These are phyloP conservation scores for Chalciporus piperatus DNA, from an alignment of 768 basidiomycete genomes.

Conservation along the genomic window DNA sequence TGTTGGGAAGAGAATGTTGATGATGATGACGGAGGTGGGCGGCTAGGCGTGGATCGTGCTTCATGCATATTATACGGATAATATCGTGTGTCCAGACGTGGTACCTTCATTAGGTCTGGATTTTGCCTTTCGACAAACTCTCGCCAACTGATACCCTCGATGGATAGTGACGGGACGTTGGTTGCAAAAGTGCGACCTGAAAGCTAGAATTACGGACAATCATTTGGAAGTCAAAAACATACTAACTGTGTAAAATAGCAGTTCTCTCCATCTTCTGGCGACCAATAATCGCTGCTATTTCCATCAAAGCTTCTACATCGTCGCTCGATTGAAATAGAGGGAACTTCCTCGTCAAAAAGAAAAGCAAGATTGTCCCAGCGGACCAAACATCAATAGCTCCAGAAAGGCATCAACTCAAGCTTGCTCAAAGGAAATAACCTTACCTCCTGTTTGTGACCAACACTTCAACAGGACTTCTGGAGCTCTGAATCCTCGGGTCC, in stretches of 20 bases:
- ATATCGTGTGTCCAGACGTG: constrained; percentile 46
- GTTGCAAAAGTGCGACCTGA: constrained; percentile 85
- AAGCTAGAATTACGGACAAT: constrained; percentile 4
- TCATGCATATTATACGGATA: constrained; percentile 47
- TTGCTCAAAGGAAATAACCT: constrained; percentile 23
- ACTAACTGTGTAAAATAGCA: constrained; percentile 86
- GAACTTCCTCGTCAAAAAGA: constrained; percentile 90
- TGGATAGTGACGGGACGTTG: constrained; percentile 79
- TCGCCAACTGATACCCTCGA: constrained; percentile 65
- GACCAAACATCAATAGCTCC: constrained; percentile 97
- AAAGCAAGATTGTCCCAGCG: constrained; percentile 86
- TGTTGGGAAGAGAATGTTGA: constrained; percentile 27
- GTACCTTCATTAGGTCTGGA: constrained; percentile 58
- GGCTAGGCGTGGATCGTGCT: constrained; percentile 25
- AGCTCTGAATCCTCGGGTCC: constrained; percentile 94
- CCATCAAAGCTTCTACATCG: constrained; percentile 94
- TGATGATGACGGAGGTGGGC: constrained; percentile 34
- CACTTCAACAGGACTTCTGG: constrained; percentile 97
- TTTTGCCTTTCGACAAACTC: constrained; percentile 78
- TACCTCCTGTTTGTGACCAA: constrained; percentile 87
- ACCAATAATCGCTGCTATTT: constrained; percentile 87
- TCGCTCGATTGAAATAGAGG: constrained; percentile 93
- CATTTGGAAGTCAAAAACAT: background rate
- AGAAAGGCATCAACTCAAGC: constrained; percentile 6
- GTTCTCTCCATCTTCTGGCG: constrained; percentile 77